Base-by-base conservation (phyloP, 2,329 filamentous ascomycete genomes). In the Didymella segeticola region DNA sequence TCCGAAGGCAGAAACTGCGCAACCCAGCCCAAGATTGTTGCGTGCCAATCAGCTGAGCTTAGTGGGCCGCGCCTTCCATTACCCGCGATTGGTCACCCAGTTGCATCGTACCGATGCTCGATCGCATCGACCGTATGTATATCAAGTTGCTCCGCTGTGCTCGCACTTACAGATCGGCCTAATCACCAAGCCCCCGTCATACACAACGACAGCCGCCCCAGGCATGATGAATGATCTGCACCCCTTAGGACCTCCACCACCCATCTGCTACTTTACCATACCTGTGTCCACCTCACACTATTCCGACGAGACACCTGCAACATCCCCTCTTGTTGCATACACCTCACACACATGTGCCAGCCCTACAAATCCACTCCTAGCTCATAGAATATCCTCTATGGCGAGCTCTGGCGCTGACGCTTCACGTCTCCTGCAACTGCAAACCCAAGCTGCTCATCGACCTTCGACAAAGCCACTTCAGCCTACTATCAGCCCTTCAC, bases 361-460 rank as follows among this genome's bases (percentile, higher is more conserved):
- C 43, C 70, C 71, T 10, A 41, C 54, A 41, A 64, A 76, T 33
- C 74, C 73, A 37, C 67, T 76, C 11, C 62, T 76, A 56, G 73
- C 74, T 48, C 62, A 59, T 27, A 65, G 72, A 36, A 23, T 50
- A n/a, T 51, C 62, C 5, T 54, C 54, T 37, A 71, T 67, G 67
- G 57, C 62, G 47, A 56, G 57, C 45, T 54, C 65, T 9, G 17
- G 52, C 12, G 36, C 52, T 1, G 69, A 74, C 38, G 66, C 70
- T 29, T 73, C 73, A 48, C 71, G 70, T 46, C 45, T 77, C 23
- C 64, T 77, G 46, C 74, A 77, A 60, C 62, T 76, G 10, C 75
- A 77, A 52, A 75, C 74, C 12, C 42, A 63, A 11, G 74, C 74
- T 38, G 70, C 73, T 34, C 64, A 77, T 49, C 67, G 70, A 12